Evolutionary conservation across 371 early-diverging fungal species (phyloP).

Genomic region (Mucor circinelloides): DNA sequence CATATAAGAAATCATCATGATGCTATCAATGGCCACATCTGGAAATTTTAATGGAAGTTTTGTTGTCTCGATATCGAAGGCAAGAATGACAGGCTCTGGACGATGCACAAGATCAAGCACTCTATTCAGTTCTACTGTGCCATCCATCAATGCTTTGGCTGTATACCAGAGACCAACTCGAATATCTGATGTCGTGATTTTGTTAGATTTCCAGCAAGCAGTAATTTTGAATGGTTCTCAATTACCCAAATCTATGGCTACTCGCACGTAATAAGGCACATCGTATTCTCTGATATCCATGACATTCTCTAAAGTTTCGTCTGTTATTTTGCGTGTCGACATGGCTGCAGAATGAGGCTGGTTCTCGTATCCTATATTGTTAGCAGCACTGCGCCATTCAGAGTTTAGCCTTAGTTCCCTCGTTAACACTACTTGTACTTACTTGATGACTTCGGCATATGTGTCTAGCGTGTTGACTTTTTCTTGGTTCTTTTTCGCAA

Average conservation of each 20-base stretch:
- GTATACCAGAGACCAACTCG: constrained; percentile 98
- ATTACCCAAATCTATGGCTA: constrained; percentile 89
- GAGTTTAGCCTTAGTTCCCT: too few species aligned
- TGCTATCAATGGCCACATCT: constrained; percentile 88
- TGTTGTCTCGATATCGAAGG: constrained; percentile 99
- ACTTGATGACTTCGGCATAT: constrained; percentile 61
- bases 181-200: constrained; percentile 58
- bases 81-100: constrained; percentile 95
- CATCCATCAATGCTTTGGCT: constrained; percentile 59
- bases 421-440: too few species aligned
- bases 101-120: constrained; percentile 90
- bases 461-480: constrained; percentile 63
- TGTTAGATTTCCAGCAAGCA: background rate
- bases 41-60: constrained; percentile 99
- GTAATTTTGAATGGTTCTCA: background rate
- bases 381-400: constrained; percentile 37
- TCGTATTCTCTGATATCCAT: constrained; percentile 95
- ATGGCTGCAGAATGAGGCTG: constrained; percentile 20
- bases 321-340: constrained; percentile 39
- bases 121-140: constrained; percentile 65
- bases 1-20: constrained; percentile 99
- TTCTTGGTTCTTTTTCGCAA: constrained; percentile 69
- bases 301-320: constrained; percentile 61
- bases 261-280: constrained; percentile 91
- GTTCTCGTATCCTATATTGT: constrained; percentile 34